Base-by-base conservation (phyloP, 768 basidiomycete species). In the Mycena chlorophos region DNA sequence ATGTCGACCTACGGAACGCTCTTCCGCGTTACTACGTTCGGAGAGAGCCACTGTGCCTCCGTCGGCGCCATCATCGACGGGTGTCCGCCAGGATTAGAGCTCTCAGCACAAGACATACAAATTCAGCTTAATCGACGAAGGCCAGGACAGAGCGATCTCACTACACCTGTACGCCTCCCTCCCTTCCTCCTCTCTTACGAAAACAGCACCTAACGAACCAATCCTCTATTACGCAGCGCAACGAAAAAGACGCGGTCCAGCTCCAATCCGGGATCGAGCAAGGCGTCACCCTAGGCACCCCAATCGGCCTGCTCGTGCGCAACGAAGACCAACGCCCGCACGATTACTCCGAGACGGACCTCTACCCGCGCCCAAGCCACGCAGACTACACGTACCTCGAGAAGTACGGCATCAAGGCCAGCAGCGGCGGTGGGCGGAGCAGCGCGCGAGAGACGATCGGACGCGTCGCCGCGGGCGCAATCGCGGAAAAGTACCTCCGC, bases 281-380 rank as follows among this genome's bases (percentile, higher is more conserved):
- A 60, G 97, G 93, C 25, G 87, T 96, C 26, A 98, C 97, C 2
- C 86, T 99, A 20, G 97, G 97, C 43, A 99, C 97, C 19, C 97
- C 97, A 20, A 98, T 99, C 65, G 95, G 87, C 2, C 84, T 99
- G n/a, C 78, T 98, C 49, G 94, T 99, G 34, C 91, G 86, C 66
- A 99, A 99, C 73, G 94, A 98, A 75, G 97, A 99, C 70, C 97
- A 99, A 68, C 81, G 97, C 26, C 97, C 97, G 19, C 91, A 98
- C 66, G 97, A 99, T 73, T 99, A 99, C 73, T 87, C 94, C 61
- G 97, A 98, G 77, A 98, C 97, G 0, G 97, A 99, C 69, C 76
- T 94, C 51, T 99, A 94, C 77, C 97, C 97, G 28, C 88, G 97
- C 20, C 97, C 97, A 26, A 93, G 90, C 61, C 97, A 99, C 66